Evolutionary conservation across 805 yeast species (phyloP), one percentile per base, ranked within the genome.

Genomic region (Candida khao-thaluensis): DNA sequence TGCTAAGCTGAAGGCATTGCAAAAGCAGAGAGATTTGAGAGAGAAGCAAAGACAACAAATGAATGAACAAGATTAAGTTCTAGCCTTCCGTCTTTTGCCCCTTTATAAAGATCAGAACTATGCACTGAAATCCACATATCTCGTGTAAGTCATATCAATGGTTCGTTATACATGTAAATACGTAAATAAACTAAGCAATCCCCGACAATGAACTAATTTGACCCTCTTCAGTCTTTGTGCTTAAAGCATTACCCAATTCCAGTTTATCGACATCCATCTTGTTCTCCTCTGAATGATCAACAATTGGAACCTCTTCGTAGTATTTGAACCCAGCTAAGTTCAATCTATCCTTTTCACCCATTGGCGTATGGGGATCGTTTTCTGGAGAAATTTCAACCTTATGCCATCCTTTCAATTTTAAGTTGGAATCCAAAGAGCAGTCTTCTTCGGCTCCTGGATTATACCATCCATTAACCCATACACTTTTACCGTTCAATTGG

Each of bases 381-480:
- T 15, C 33, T 3, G 22, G 17, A 37, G 48, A 51, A 21, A 43
- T 34, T 34, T 48, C 51, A 7, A 54, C 56, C 45, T 59, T 66
- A 45, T 52, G 52, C 74, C 74, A 69, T 5, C 72, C 71, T 45
- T 64, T 66, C 33, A 64, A 47, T 27, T 51, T 22, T 14, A 37
- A 48, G 34, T 26, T 44, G 40, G 30, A 27, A 15, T 14, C 21
- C 11, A 38, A 15, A 3, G 24, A 20, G 20, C 25, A 31, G 9
- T 31, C 41, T 5, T 38, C 42, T 10, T 21, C 17, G 5, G 27
- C 25, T 24, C 30, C 27, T 6, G 69, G 66, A 22, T 45, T 46
- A 47, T 60, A 62, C 71, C 72, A 66, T 43, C 62, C 70, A 27
- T 63, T 60, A 35, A 59, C 57, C 73, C 73, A 68, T 2, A 38